Evolutionary conservation across 1,284 basidiomycete species (phyloP).

Genomic region (Exobasidium rhododendri): DNA sequence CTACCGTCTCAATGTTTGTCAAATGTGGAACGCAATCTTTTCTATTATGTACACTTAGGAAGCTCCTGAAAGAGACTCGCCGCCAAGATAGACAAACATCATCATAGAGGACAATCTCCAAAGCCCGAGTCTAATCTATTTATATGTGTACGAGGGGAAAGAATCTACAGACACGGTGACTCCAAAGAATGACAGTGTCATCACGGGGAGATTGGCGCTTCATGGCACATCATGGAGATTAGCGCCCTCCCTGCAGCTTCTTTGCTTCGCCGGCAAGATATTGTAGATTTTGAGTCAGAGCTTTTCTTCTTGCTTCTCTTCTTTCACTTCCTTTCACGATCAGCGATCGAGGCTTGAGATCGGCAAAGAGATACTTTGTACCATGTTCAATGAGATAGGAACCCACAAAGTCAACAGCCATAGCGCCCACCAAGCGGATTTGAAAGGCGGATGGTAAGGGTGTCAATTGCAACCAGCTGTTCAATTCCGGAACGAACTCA

Average conservation of each 20-base stretch:
- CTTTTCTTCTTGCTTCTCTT: constrained; percentile 29
- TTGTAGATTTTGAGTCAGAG: constrained; percentile 15
- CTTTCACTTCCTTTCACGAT: constrained; percentile 61
- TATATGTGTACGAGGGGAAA: no score
- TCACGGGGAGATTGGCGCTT: no score
- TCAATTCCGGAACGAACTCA: constrained; percentile 91
- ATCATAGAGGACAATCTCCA: no score
- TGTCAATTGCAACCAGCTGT: constrained; percentile 93
- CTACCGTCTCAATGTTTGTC: no score
- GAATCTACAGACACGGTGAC: no score
- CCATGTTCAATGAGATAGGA: constrained; percentile 78
- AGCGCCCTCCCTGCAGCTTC: neutral
- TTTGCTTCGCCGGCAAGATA: constrained; percentile 1
- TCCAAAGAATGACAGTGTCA: no score
- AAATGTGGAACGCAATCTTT: no score
- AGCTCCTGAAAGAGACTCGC: no score
- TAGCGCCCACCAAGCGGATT: constrained; percentile 58
- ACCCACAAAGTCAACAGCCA: constrained; percentile 83
- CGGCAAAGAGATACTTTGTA: constrained; percentile 84
- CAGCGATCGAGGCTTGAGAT: constrained; percentile 78
- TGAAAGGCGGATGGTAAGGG: constrained; percentile 73
- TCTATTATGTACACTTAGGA: no score
- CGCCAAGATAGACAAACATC: no score
- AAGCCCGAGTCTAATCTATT: no score
- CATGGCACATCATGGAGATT: no score